Conservation (phyloP, 2,329 filamentous ascomycete genomes). For the Alternaria angustiovoidea region DNA sequence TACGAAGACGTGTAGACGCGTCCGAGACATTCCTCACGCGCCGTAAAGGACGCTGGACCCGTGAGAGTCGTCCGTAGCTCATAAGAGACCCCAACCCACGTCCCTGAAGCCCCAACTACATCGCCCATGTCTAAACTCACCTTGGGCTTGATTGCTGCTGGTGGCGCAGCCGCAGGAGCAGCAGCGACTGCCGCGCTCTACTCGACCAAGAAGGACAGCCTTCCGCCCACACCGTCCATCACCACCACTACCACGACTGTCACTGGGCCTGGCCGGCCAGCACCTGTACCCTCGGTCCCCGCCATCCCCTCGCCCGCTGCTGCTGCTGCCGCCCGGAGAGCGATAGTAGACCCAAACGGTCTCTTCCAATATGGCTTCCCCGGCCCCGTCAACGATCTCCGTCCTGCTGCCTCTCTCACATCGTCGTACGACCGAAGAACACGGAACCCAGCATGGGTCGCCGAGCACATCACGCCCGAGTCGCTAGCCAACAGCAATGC, state of each 20-base stretch:
- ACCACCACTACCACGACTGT: conserved; percentile 50
- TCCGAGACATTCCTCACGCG: conserved; percentile 49
- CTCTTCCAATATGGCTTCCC: conserved; percentile 76
- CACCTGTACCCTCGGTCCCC: conserved; percentile 33
- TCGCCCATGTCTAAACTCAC: conserved; percentile 60
- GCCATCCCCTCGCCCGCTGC: conserved; percentile 35
- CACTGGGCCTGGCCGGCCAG: conserved; percentile 36
- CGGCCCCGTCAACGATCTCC: conserved; percentile 84
- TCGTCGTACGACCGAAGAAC: conserved; percentile 90
- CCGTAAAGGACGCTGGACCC: conserved; percentile 40
- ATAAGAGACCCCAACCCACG: conserved; percentile 26
- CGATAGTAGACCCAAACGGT: conserved; percentile 59
- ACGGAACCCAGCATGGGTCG: conserved; percentile 89
- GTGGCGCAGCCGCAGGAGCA: conserved; percentile 58
- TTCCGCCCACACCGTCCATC: conserved; percentile 35
- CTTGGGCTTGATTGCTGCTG: conserved; percentile 58
- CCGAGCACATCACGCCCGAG: conserved; percentile 92
- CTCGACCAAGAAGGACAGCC: conserved; percentile 44
- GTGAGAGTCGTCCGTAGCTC: conserved; percentile 9
- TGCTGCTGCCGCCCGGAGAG: conserved; percentile 29
- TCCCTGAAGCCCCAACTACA: conserved; percentile 1
- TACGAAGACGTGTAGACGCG: conserved; percentile 42
- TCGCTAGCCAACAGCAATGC: conserved; percentile 78
- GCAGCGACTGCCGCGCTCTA: conserved; percentile 59
- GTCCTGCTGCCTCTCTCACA: conserved; percentile 76